Evolutionary conservation across 176 grass and related monocot species (phyloP), one percentile per base, ranked within the genome.

Genomic region (Paspalum vaginatum): DNA sequence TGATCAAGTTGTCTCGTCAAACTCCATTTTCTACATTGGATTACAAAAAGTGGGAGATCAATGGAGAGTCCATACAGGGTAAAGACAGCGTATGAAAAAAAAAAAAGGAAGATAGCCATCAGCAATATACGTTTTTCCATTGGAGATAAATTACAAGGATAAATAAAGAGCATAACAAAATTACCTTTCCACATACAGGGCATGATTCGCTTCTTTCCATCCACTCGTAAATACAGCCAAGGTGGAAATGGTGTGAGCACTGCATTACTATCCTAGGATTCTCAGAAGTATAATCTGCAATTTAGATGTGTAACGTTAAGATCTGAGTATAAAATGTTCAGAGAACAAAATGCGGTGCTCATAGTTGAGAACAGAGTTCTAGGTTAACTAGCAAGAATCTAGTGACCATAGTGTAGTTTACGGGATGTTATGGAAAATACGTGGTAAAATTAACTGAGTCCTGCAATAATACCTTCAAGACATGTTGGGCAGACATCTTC

Each of bases 191-290:
- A 77, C 95, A 98, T 58, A 98, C 92, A 71, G 92, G 95, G 77
- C 95, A 98, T 41, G 90, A 85, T 74, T 98, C 90, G 83, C 92
- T 98, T 93, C 92, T 94, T 90, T 98, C 95, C 90, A 98, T 94
- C 95, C 95, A 98, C 81, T 98, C 95, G 18, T 98, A 98, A 81
- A 98, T 93, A 93, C 92, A 98, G 47, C 92, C 83, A 79, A 98
- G 92, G 62, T 98, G 95, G 66, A 95, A 98, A 93, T 98, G 92
- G 75, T 98, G 95, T 43, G 95, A 91, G 74, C 95, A 98, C 65
- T 88, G 88, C 92, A 91, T 91, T 81, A 93, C 60, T 72, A 95
- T 98, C 79, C 83, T 95, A 56, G 95, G 95, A 68, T 98, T 91
- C 55, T 98, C 95, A 15, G 80, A 82, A 41, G 83, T 88, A 83